These are phyloP conservation scores for Acacia concinna DNA, from an alignment of 331 rosid species.

Conservation along the genomic window DNA sequence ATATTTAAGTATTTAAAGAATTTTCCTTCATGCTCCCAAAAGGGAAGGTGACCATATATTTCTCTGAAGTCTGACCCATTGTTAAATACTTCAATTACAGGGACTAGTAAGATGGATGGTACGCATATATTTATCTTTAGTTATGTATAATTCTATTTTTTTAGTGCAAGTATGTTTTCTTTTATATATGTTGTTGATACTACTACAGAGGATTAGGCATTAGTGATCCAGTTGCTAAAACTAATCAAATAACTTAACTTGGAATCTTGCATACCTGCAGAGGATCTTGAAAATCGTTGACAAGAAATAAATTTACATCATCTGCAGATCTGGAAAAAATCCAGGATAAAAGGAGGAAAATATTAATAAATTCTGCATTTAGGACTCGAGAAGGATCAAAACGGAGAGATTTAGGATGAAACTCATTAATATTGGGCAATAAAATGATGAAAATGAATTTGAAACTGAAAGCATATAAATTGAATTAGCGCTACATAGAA, in stretches of 20 bases:
- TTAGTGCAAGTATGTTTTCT: neutral
- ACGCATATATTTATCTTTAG: slow-evolving; percentile 14
- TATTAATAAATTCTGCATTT: neutral
- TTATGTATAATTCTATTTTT: neutral
- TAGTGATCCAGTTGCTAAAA: slow-evolving; percentile 18
- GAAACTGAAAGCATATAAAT: neutral
- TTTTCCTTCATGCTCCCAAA: slow-evolving; percentile 5
- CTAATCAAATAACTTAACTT: slow-evolving; percentile 22
- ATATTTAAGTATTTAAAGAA: slow-evolving; percentile 7
- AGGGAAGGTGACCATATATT: neutral
- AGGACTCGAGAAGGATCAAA: slow-evolving; percentile 24
- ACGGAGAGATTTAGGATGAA: neutral
- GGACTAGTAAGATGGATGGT: slow-evolving; percentile 16
- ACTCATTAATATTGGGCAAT: neutral
- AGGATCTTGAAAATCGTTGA: slow-evolving; percentile 89
- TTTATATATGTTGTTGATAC: neutral
- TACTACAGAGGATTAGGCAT: slow-evolving; percentile 14
- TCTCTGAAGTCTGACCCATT: neutral
- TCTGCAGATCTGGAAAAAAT: slow-evolving; percentile 76
- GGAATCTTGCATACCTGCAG: slow-evolving; percentile 65
- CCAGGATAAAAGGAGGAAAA: slow-evolving; percentile 12
- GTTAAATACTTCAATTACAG: slow-evolving; percentile 9
- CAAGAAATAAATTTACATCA: slow-evolving; percentile 81
- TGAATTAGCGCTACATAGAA: neutral
- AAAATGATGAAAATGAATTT: neutral